Evolutionary conservation across 2,329 filamentous ascomycete species (phyloP), one percentile per base, ranked within the genome.

Genomic region (Pyrenophora seminiperda): DNA sequence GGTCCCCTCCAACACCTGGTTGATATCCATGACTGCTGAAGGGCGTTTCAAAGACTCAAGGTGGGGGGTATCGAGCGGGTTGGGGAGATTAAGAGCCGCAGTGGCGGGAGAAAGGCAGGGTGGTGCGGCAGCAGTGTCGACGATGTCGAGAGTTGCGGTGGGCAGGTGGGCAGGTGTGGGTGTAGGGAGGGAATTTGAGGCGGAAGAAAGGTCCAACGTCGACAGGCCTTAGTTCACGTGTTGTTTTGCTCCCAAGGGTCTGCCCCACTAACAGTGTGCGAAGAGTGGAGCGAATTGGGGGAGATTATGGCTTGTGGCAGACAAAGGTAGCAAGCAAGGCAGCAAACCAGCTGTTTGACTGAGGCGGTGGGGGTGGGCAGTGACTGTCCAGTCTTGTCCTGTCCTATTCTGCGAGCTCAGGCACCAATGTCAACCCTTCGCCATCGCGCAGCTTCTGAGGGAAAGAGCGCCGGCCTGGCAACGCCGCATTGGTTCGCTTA

Each of bases 1-100:
- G 76, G 94, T 97, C 81, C 92, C 93, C 79, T 91, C 86, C 82
- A 99, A 89, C 81, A 99, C 93, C 80, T 91, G 88, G 82, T 93
- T 96, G 81, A 97, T 95, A 81, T 97, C 91, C 89, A 95, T 92
- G 81, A 84, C 91, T 76, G 72, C 58, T 62, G 62, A 65, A 67
- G 67, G 66, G 66, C 50, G 59, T 50, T 54, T 56, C 46, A 43
- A 50, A 50, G 58, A 50, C 30, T 55, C 51, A 60, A 56, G 58
- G 58, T 59, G 51, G 63, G 51, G 63, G 56, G 62, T 65, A 60
- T 63, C 54, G 54, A 48, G 53, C 39, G 53, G 53, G 38, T 33
- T 33, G 50, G 41, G 46, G 44, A 46, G 38, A 48, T 47, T 42
- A 52, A 59, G 51, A 51, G 52, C 57, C 57, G 56, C 50, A 48